Base-by-base conservation (phyloP, 768 basidiomycete species). In the Suillus paluster region DNA sequence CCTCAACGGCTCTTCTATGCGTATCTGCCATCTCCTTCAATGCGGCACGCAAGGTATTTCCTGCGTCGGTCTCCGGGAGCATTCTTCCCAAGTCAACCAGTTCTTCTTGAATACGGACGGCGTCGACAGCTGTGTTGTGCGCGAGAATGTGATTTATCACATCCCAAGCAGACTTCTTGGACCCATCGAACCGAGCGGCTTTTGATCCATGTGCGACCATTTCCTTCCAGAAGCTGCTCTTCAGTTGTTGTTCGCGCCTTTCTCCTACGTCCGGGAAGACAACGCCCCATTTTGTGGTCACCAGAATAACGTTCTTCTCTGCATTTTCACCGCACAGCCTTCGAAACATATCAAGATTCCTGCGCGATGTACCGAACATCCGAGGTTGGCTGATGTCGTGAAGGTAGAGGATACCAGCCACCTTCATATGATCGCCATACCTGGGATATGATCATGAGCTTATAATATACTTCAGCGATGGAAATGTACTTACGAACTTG, bases 221-320 rank as follows among this genome's bases (percentile, higher is more conserved):
- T 5, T 45, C 49, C 38, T 67, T 65, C 71, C 75, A 79, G 60
- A 68, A 75, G 17, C 61, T 67, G 23, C 49, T 41, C 50, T 60
- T 49, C 23, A 79, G 69, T 57, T 78, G 65, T 21, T 57, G 39
- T 52, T 76, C 77, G 15, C 79, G 70, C n/a, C 50, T 54, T 33
- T 64, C 56, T 14, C 71, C 77, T 5, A 62, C 63, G 4, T 57
- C 62, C 25, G 39, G 39, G 3, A 59, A 60, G 19, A 71, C 60
- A 17, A 63, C 66, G 55, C 71, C 71, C 77, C 76, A 79, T 71
- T 75, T 77, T 11, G 78, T 76, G 1, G 78, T 76, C n/a, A 69
- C 70, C 6, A 79, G 65, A 27, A 75, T 59, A 4, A 78, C 71
- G 41, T 76, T 71, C 30, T 65, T 63, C 30, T 70, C 54, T 66